Evolutionary conservation across 345 rosid genomes (phyloP).

Genomic region (Eucalyptus tenuipes): DNA sequence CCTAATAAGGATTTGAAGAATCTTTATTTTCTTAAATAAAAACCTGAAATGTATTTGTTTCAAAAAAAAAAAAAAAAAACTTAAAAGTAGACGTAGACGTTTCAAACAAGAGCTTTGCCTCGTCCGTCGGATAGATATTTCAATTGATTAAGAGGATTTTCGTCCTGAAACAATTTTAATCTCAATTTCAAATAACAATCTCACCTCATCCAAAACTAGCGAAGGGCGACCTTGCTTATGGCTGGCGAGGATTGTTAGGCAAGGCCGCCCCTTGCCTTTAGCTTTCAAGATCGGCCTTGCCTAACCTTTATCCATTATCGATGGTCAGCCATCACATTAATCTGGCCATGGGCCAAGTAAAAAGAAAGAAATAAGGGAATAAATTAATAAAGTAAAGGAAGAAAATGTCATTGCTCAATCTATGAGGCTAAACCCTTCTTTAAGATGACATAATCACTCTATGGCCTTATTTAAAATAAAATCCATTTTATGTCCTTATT

Average conservation of each 20-base stretch:
- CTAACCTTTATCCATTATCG: fast-evolving
- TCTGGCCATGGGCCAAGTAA: fast-evolving
- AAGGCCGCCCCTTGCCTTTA: no score
- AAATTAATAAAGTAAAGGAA: no score
- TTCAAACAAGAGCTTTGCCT: background rate
- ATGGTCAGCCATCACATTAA: background rate
- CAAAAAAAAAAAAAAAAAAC: no score
- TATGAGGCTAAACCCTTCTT: background rate
- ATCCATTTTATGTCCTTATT: no score
- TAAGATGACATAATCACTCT: no score
- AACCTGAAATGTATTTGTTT: background rate
- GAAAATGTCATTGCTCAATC: background rate
- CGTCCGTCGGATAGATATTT: no score
- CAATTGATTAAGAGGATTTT: fast-evolving
- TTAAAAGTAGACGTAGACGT: background rate
- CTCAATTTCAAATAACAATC: background rate
- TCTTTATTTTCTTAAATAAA: no score
- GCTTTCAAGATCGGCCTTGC: no score
- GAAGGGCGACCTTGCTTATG: fast-evolving
- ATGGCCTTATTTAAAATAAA: no score
- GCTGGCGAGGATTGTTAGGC: no score
- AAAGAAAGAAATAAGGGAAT: no score
- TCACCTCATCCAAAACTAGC: fast-evolving
- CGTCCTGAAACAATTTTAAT: no score
- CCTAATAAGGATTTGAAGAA: background rate